phyloP scores from a whole-genome alignment of 768 basidiomycete species.

The Sistotremastrum suecicum region DNA sequence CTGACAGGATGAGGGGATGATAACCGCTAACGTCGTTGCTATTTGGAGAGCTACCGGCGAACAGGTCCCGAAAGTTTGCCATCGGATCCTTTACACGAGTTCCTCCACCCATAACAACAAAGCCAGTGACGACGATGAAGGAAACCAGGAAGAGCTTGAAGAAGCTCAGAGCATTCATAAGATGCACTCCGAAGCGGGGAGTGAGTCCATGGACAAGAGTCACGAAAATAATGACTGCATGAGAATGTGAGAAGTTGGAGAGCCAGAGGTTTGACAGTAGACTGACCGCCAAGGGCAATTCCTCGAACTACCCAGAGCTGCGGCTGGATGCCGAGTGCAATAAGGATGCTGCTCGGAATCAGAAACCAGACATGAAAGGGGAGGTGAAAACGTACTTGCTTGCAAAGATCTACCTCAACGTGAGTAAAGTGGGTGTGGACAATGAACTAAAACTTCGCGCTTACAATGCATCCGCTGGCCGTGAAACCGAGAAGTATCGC shows the following conservation, averaged over 20 bases:
- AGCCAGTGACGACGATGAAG: conserved; percentile 20
- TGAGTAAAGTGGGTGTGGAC: too few relatives aligned
- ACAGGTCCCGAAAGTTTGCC: conserved; percentile 17
- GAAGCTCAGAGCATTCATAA: conserved; percentile 24
- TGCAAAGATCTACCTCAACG: conserved; percentile 8
- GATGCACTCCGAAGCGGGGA: conserved; percentile 4
- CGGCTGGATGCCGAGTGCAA: conserved; percentile 5
- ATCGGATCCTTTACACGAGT: conserved; percentile 15
- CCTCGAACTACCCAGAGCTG: conserved; percentile 11
- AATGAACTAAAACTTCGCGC: conserved; percentile 8
- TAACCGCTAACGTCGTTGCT: conserved; percentile 10
- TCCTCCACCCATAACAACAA: conserved; percentile 14
- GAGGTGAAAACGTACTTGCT: too few relatives aligned
- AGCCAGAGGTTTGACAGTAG: neutral
- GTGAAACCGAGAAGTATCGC: conserved; percentile 32
- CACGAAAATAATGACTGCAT: conserved; percentile 2
- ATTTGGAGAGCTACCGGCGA: conserved; percentile 14
- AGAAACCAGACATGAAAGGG: too few relatives aligned
- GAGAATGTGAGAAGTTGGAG: neutral
- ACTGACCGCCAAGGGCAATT: conserved; percentile 10
- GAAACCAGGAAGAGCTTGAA: conserved; percentile 41
- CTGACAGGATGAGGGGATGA: neutral
- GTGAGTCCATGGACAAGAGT: conserved; percentile 9
- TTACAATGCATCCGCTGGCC: conserved; percentile 32
- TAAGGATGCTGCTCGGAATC: conserved; percentile 2